These are phyloP conservation scores for Leccinum uliginosum DNA, from an alignment of 768 basidiomycete genomes.

Conservation along the genomic window DNA sequence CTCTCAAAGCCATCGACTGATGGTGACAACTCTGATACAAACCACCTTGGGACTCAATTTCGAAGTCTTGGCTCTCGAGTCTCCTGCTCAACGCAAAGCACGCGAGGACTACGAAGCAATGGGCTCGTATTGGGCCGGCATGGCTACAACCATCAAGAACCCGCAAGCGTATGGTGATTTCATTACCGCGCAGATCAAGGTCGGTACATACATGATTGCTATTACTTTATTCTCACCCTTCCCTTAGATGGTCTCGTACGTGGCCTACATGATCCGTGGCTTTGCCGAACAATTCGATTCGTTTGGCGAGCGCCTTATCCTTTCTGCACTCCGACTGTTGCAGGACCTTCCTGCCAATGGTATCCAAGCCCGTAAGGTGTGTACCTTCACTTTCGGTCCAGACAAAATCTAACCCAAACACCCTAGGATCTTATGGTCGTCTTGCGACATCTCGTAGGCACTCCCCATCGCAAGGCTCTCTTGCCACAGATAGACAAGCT, in stretches of 20 bases:
- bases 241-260: constrained; percentile 78
- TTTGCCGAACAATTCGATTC: constrained; percentile 58
- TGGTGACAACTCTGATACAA: constrained; percentile 63
- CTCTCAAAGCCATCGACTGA: constrained; percentile 70
- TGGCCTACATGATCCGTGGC: constrained; percentile 84
- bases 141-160: constrained; percentile 74
- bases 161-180: constrained; percentile 73
- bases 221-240: constrained; percentile 4
- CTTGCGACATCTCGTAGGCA: constrained; percentile 82
- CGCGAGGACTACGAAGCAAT: constrained; percentile 76
- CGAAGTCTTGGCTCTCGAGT: constrained; percentile 71
- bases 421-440: constrained; percentile 86
- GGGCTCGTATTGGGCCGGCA: constrained; percentile 79
- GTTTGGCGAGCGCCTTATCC: constrained; percentile 77
- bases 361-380: constrained; percentile 75
- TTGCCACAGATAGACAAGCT: constrained; percentile 84
- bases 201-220: constrained; percentile 21
- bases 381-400: not conserved
- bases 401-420: not conserved
- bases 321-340: constrained; percentile 78
- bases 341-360: constrained; percentile 91
- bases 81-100: constrained; percentile 75
- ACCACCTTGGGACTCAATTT: constrained; percentile 75
- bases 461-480: constrained; percentile 72
- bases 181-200: constrained; percentile 88